A percentile compares a stretch with the other conserved stretches of the same genome.
Evolutionary conservation across 495 filamentous ascomycete genomes (phyloP).

Genomic region (Rostrohypoxylon terebratum): DNA sequence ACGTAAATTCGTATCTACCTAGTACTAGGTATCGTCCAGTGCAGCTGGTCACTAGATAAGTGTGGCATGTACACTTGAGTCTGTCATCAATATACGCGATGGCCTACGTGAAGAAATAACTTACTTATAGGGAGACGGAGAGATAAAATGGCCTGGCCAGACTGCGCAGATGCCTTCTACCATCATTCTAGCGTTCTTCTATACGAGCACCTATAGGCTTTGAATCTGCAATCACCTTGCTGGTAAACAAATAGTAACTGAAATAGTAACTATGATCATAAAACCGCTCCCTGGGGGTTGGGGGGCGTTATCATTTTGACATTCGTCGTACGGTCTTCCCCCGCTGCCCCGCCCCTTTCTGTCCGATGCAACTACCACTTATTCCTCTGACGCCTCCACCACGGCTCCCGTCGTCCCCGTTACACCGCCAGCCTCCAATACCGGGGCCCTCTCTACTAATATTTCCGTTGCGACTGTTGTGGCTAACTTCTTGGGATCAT

Average conservation of each 20-base stretch:
- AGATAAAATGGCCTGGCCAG: not conserved
- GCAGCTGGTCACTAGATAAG: not conserved
- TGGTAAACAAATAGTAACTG: slow-evolving; percentile 9
- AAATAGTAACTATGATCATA: slow-evolving; percentile 35
- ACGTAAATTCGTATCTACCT: no score
- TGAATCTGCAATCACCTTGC: not conserved
- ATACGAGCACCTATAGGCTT: not conserved
- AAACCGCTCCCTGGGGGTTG: slow-evolving; percentile 35
- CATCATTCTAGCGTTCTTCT: not conserved
- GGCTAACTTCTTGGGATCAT: slow-evolving; percentile 58
- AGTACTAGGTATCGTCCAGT: not conserved
- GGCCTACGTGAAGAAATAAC: not conserved
- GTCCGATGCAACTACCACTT: slow-evolving; percentile 53
- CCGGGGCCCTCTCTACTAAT: slow-evolving; percentile 65
- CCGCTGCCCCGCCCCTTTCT: slow-evolving; percentile 53
- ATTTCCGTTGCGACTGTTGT: slow-evolving; percentile 63
- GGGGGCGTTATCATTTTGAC: slow-evolving; percentile 40
- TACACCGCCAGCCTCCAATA: slow-evolving; percentile 66
- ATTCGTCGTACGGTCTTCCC: slow-evolving; percentile 33
- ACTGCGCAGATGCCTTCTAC: not conserved
- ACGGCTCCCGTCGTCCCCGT: slow-evolving; percentile 45
- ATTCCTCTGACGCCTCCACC: slow-evolving; percentile 42
- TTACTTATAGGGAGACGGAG: not conserved
- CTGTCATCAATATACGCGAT: not conserved
- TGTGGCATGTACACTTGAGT: not conserved